Evolutionary conservation across 192 early-diverging fungal species (phyloP), one percentile per base, ranked within the genome.

Genomic region (Rhizoclosmatium sp.): DNA sequence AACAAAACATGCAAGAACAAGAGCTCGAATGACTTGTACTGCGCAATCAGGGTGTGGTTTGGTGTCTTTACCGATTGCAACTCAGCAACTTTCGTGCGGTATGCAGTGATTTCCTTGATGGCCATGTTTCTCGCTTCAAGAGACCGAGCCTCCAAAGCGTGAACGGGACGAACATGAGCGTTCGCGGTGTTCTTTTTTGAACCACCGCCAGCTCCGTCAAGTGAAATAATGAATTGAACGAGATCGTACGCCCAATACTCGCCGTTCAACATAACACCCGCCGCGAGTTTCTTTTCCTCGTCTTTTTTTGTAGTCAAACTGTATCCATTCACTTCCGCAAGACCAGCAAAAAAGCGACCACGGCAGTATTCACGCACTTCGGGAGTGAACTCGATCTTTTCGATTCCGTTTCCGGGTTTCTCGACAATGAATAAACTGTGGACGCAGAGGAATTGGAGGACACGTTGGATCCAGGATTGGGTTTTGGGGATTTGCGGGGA

Each of bases 401-500:
- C 70, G 64, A 86, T 80, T 42, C 80, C 83, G 70, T 78, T 83
- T 40, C 88, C 82, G 0, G 67, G 75, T 31, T 84, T 86, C 75
- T 87, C 85, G 44, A 91, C 85, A 64, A 85, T 76, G 80, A 95
- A 94, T 71, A 96, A 92, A 45, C 91, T 92, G 69, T 95, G 89
- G 39, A 92, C 85, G 9, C 92, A 81, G 19, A 93, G 75, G 80
- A 96, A 94, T 40, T 88, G 84, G 47, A 94, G 83, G 41, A 95
- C 88, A 1, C 72, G 82, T 51, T 82, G 71, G 49, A 94, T 85
- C 91, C 94, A 93, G n/a, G 84, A 85, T 76, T 95, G 93, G 47
- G 91, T 86, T 23, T 92, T 93, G n/a, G 93, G 89, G 47, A 95
- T 82, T 75, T 92, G 91, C n/a, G 85, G 81, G 65, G 92, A 92